These are phyloP conservation scores for Ceratocystis destructans DNA, from an alignment of 2,329 filamentous ascomycete species.

Conservation along the genomic window DNA sequence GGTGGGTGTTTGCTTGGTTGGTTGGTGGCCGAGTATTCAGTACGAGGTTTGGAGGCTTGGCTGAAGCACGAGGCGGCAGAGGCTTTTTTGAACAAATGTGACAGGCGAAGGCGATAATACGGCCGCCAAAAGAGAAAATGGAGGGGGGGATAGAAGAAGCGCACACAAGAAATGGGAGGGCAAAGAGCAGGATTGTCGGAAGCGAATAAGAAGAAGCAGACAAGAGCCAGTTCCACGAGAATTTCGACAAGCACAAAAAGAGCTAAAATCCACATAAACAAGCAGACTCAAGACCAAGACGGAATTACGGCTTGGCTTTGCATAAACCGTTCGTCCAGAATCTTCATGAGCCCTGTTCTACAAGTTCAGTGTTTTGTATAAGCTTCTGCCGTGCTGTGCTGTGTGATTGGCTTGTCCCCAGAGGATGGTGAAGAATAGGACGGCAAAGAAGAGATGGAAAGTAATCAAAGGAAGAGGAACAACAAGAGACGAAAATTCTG, in stretches of 20 bases:
- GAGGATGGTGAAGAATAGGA: neutral
- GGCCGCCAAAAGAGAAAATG: neutral
- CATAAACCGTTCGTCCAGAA: neutral
- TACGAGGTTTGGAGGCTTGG: neutral
- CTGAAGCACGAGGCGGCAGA: neutral
- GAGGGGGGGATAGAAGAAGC: neutral
- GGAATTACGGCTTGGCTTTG: too few relatives aligned
- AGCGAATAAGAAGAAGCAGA: too few relatives aligned
- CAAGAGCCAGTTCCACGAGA: too few relatives aligned
- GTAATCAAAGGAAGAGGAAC: neutral
- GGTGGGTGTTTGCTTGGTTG: neutral
- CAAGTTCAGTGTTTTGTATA: neutral
- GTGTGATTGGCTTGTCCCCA: neutral
- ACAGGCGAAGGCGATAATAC: too few relatives aligned
- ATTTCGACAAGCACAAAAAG: too few relatives aligned
- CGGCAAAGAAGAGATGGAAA: neutral
- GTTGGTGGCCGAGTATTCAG: neutral
- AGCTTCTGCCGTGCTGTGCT: too few relatives aligned
- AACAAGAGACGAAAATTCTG: constrained; percentile 10
- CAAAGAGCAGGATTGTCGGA: neutral
- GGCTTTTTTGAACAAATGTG: neutral
- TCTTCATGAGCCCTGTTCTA: neutral
- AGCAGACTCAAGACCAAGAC: too few relatives aligned
- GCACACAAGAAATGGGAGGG: neutral
- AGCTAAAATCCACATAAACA: too few relatives aligned